Evolutionary conservation across 2,329 filamentous ascomycete genomes (phyloP).

Genomic region (Fusarium camptoceras): DNA sequence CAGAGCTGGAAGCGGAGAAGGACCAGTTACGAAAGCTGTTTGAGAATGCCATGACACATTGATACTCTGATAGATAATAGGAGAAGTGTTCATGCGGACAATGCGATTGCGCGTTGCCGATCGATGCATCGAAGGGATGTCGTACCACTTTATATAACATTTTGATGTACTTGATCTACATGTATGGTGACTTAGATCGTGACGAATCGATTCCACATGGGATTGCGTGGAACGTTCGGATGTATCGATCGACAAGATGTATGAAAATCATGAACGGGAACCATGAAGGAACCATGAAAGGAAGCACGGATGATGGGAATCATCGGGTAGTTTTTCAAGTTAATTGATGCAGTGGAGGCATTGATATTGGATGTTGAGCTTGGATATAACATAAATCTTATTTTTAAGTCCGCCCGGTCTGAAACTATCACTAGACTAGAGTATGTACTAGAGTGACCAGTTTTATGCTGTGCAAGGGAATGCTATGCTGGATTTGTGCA

Average conservation of each 20-base stretch:
- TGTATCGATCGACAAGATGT: not conserved
- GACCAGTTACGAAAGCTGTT: slow-evolving; percentile 78
- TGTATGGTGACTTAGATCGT: slow-evolving; percentile 11
- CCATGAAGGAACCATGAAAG: not conserved
- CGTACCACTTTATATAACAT: slow-evolving; percentile 21
- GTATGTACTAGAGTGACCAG: not conserved
- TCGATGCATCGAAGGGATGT: slow-evolving; percentile 9
- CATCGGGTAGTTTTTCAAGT: slow-evolving; percentile 4
- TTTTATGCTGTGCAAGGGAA: slow-evolving; percentile 12
- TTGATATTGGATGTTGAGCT: slow-evolving; percentile 1
- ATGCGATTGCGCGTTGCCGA: slow-evolving; percentile 31
- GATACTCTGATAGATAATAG: slow-evolving; percentile 20
- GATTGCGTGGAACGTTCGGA: slow-evolving; percentile 16
- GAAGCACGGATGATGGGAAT: not conserved
- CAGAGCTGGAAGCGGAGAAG: slow-evolving; percentile 75
- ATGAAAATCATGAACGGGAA: not conserved
- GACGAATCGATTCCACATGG: slow-evolving; percentile 10
- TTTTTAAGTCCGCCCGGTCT: not conserved
- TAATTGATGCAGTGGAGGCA: not conserved
- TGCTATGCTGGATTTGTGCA: slow-evolving; percentile 19
- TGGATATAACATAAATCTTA: slow-evolving; percentile 9
- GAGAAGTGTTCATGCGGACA: slow-evolving; percentile 22
- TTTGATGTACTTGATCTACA: slow-evolving; percentile 11
- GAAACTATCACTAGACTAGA: not conserved
- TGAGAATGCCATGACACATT: slow-evolving; percentile 66